Evolutionary conservation across 441 rosid species (phyloP), one percentile per base, ranked within the genome.

Genomic region (Jatropha podagrica): DNA sequence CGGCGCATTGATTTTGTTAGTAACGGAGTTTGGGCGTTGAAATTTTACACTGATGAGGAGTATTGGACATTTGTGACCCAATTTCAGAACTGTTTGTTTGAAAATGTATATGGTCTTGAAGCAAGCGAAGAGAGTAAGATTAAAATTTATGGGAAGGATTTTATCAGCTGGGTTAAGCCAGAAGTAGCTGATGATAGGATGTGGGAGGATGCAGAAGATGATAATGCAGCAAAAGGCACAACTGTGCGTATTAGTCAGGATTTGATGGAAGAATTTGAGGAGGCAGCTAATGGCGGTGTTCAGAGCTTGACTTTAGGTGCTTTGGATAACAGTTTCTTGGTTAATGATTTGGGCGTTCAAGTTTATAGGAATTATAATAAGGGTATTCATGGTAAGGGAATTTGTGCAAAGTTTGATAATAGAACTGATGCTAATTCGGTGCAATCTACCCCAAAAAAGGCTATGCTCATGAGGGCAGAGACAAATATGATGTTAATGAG

Each of bases 221-320:
- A 82, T 32, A 75, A 78, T 56, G 85, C 85, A 73, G 84, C 94
- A 37, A 80, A 86, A 5, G 80, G 77, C 7, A 89, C 94, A 58
- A 90, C 96, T 0, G 72, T 74, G 23, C 86, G 93, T 63, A 82
- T 75, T 18, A 87, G 79, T 68, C 97, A 87, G 84, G 96, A 91
- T 78, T 80, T 93, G 79, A 84, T 82, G 40, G 97, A 95, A 87
- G 98, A 93, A 65, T 90, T 92, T 38, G 88, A 71, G 92, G 99
- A 96, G 84, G 97, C 86, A 0, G 87, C 97, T 0, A 88, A 89
- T 41, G 93, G 92, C 4, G 99, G 97, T 26, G 91, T 96, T 49
- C 92, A 92, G 79, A 91, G 99, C 83, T 86, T 96, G 92, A 92
- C 94, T n/a, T 74, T 96, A 64, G 99, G 99, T 76, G 99, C 98